Evolutionary conservation across 2,329 filamentous ascomycete species (phyloP).

Genomic region (Trichophyton equinum): DNA sequence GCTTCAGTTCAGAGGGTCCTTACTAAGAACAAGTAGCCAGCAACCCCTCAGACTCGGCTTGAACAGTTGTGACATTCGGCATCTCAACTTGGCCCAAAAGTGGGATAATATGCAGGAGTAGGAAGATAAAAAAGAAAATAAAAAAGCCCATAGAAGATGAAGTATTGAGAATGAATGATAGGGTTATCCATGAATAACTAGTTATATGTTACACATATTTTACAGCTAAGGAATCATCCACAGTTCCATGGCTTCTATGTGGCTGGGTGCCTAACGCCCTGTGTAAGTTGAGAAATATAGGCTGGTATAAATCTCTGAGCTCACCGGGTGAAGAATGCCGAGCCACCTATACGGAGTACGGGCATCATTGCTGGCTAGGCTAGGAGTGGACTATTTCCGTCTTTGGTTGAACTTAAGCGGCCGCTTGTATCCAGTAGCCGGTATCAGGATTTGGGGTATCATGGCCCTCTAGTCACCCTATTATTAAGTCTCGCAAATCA

Average conservation of each 20-base stretch:
- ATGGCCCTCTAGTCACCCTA: background rate
- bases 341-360: background rate
- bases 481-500: slow-evolving; percentile 3
- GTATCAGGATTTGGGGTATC: background rate
- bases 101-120: background rate
- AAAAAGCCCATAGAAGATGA: no score
- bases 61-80: background rate
- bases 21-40: slow-evolving; percentile 17
- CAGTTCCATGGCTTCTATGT: background rate
- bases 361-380: background rate
- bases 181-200: background rate
- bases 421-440: background rate
- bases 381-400: background rate
- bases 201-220: background rate
- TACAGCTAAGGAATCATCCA: background rate
- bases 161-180: background rate
- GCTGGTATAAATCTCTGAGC: background rate
- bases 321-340: background rate
- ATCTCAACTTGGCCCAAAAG: background rate
- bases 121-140: background rate
- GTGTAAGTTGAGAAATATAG: background rate
- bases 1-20: slow-evolving; percentile 44
- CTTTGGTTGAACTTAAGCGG: background rate
- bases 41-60: background rate
- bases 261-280: background rate